Base-by-base conservation (phyloP, 1,139 yeast species). In the Hansenula lynferdii region DNA sequence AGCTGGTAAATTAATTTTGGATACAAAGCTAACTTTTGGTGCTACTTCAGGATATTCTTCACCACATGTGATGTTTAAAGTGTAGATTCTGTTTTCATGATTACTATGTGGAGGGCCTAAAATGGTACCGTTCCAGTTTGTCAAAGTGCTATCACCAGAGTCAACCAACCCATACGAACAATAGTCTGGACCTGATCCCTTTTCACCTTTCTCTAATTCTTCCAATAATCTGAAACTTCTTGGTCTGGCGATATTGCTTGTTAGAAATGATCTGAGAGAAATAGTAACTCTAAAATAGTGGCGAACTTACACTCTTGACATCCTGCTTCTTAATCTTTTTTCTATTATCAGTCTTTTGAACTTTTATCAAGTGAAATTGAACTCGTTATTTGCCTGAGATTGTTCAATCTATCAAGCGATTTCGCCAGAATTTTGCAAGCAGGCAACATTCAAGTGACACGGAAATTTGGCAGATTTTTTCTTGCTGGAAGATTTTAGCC, bases 181-280 rank as follows among this genome's bases (percentile, higher is more conserved):
- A 19, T 96, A 85, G 61, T 94, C 97, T 26, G 97, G 94, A 22
- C 98, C 97, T 39, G 86, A 71, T 14, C 98, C 98, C 61, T 94
- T 94, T 60, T 94, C 99, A 37, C 98, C 98, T 58, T 90, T 92
- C 62, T 94, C 99, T 49, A 94, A 73, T 65, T 92, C 98, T 67
- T 92, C 98, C 48, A 92, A 72, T 35, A 92, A 75, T 58, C 95
- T 85, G 64, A 92, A 92, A 61, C 89, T 89, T 64, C 97, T 79
- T 49, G 97, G 97, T 34, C 95, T 85, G 10, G n/a, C n/a, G n/a
- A n/a, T n/a, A n/a, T n/a, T n/a, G n/a, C 14, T 29, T 30, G 30
- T 24, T 35, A n/a, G 29, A n/a, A n/a, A n/a, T n/a, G n/a, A n/a
- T n/a, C n/a, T n/a, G n/a, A n/a, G n/a, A n/a, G n/a, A n/a, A n/a